phyloP scores from a whole-genome alignment of 2,329 filamentous ascomycete genomes.

The Fusarium austroafricanum region DNA sequence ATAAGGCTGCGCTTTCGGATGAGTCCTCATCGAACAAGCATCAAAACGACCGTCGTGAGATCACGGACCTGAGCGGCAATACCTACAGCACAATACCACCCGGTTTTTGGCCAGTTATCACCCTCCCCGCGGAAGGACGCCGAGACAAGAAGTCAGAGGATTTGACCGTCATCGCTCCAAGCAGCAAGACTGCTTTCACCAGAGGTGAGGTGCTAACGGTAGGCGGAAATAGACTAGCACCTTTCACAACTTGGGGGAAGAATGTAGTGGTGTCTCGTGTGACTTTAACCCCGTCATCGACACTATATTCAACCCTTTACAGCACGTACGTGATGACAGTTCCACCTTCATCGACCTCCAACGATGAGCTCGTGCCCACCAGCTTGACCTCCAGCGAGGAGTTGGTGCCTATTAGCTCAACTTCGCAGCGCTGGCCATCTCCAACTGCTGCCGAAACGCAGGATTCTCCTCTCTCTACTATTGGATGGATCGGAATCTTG shows the following conservation, averaged over 20 bases:
- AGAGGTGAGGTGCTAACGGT: background rate
- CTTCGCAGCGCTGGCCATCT: background rate
- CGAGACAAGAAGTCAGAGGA: background rate
- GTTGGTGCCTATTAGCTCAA: background rate
- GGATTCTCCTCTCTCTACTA: no score
- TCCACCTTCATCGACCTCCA: no score
- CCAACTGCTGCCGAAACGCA: background rate
- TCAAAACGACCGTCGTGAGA: background rate
- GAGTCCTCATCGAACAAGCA: background rate
- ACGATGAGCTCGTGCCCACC: no score
- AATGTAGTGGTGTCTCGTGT: no score
- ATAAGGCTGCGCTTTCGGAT: background rate
- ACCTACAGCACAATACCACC: background rate
- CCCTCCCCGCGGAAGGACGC: background rate
- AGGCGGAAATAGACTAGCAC: background rate
- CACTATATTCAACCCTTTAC: no score
- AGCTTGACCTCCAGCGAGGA: background rate
- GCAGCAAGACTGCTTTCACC: background rate
- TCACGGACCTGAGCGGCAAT: background rate
- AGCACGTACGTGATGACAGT: no score
- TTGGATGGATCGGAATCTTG: background rate
- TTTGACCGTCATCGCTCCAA: background rate
- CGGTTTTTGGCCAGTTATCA: background rate
- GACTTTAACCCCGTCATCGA: no score
- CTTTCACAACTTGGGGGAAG: background rate